Conservation (phyloP, 2,329 filamentous ascomycete species). For the Xylaria sp. region DNA sequence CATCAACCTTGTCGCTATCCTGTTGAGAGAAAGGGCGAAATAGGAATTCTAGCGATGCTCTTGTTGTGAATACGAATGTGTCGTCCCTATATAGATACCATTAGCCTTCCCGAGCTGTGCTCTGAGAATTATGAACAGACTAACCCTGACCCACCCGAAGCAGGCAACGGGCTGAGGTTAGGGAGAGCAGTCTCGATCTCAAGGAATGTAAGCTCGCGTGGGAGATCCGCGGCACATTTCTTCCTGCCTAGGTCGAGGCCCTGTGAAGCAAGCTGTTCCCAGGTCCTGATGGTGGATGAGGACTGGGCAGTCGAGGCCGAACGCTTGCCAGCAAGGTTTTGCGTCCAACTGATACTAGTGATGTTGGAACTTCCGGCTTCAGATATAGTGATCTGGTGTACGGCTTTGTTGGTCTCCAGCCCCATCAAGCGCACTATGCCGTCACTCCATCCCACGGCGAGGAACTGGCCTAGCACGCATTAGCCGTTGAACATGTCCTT, state of each 20-base stretch:
- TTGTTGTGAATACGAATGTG: slow-evolving; percentile 73
- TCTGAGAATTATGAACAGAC: slow-evolving; percentile 45
- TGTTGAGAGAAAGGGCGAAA: slow-evolving; percentile 71
- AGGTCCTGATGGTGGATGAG: slow-evolving; percentile 43
- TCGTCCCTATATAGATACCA: slow-evolving; percentile 59
- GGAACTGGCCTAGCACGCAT: slow-evolving; percentile 70
- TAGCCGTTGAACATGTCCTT: slow-evolving; percentile 26
- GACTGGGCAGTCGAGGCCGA: slow-evolving; percentile 32
- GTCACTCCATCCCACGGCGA: slow-evolving; percentile 87
- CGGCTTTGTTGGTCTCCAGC: slow-evolving; percentile 82
- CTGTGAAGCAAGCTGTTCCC: slow-evolving; percentile 48
- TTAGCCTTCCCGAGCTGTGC: slow-evolving; percentile 32
- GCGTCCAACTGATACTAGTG: slow-evolving; percentile 65
- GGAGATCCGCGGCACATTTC: slow-evolving; percentile 65
- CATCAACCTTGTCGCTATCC: slow-evolving; percentile 79
- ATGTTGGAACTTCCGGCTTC: slow-evolving; percentile 57
- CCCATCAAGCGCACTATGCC: slow-evolving; percentile 80
- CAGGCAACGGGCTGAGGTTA: slow-evolving; percentile 77
- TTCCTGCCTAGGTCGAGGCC: slow-evolving; percentile 46
- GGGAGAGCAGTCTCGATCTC: slow-evolving; percentile 82
- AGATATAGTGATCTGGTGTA: slow-evolving; percentile 74
- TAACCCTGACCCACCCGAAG: slow-evolving; percentile 71
- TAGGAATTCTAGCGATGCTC: slow-evolving; percentile 75
- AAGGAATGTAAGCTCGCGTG: slow-evolving; percentile 76
- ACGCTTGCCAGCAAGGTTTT: slow-evolving; percentile 55